These are phyloP conservation scores for Saccharomyces hybrid DNA, from an alignment of 1,139 yeast species.

Conservation along the genomic window DNA sequence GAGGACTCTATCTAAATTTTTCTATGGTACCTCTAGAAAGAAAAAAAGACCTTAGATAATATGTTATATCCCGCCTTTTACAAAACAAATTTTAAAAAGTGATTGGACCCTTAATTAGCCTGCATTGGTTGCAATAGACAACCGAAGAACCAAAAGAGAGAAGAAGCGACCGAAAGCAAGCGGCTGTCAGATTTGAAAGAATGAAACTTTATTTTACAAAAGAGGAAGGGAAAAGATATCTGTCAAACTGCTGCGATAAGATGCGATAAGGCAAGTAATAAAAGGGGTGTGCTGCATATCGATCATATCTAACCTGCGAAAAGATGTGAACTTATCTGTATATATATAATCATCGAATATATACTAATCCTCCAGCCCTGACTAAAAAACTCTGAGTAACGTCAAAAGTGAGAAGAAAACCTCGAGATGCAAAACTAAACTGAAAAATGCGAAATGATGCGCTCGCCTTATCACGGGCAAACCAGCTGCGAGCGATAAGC, in stretches of 20 bases:
- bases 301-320: neutral
- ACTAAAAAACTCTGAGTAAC: slow-evolving; percentile 36
- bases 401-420: neutral
- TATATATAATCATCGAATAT: neutral
- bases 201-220: neutral
- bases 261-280: neutral
- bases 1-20: neutral
- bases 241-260: neutral
- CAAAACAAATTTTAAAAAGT: neutral
- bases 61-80: neutral
- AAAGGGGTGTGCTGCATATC: neutral
- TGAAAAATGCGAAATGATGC: neutral
- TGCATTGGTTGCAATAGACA: neutral
- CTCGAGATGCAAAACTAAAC: neutral
- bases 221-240: neutral
- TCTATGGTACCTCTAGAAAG: neutral
- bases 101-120: neutral
- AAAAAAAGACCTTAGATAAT: neutral
- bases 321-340: neutral
- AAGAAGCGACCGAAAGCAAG: neutral
- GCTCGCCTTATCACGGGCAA: neutral
- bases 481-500: neutral
- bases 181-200: neutral
- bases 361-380: slow-evolving; percentile 46
- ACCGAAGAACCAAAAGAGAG: neutral